Base-by-base conservation (phyloP, 192 early-diverging fungal genomes). In the Mortierella alpina region DNA sequence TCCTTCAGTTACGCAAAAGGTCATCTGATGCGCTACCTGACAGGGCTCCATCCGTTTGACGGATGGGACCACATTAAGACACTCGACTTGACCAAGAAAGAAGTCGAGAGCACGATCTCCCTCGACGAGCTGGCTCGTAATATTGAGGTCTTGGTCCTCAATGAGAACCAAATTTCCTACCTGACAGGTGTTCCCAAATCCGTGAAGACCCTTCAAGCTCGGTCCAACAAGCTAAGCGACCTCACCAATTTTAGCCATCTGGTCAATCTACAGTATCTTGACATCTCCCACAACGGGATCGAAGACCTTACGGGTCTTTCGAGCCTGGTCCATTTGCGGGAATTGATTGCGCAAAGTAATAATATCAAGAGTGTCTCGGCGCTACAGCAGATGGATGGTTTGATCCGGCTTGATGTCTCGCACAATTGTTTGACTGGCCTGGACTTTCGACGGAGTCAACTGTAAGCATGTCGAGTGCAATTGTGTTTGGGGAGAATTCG, bases 211-310 rank as follows among this genome's bases (percentile, higher is more conserved):
- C 51, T 80, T 10, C 77, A 72, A 46, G 77, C 48, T 1, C 77
- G 77, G 31, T 67, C 70, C 46, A 80, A 80, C 59, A 9, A 63
- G 31, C 44, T 87, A 6, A 82, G 72, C 20, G 56, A 80, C 15
- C 50, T 85, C 23, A 68, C 82, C 12, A 71, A 81, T 47, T 82
- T 84, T 60, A 49, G 68, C 10, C 63, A 55, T 63, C 57, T 82
- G n/a, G 51, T 39, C 57, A 82, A 85, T 48, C 47, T 87, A 46
- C 69, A 82, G 31, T 83, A 85, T 18, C 47, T 87, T 20, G 79
- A 85, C 47, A 62, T 87, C 23, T 84, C 78, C 42, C 61, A 82
- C 41, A 87, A 87, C 51, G 45, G 49, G n/a, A 75, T 87, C 46
- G 75, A 84, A 51, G 65, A 71, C 42, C 58, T 87, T 3, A 73